Evolutionary conservation across 352 stramenopile species (phyloP).

Genomic region (Phytophthora foliorum): DNA sequence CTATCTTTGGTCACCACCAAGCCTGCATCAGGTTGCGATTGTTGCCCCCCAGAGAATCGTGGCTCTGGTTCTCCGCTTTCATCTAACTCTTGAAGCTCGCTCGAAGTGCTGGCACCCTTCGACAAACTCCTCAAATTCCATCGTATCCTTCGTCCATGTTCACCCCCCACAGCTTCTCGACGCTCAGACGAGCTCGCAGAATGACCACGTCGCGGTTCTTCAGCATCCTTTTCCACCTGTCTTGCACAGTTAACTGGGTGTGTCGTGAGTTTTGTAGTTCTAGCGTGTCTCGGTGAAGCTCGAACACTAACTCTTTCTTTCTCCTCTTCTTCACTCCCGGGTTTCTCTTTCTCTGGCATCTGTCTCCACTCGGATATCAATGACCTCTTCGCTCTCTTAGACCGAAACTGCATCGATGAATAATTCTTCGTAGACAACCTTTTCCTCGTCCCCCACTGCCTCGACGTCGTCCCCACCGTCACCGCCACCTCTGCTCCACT

Average conservation of each 20-base stretch:
- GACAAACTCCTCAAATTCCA: constrained; percentile 18
- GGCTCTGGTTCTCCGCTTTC: neutral
- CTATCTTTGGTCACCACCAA: neutral
- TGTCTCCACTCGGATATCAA: constrained; percentile 7
- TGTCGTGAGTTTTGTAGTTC: neutral
- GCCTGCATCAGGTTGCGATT: neutral
- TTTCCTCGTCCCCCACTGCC: constrained; percentile 35
- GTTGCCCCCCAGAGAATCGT: neutral
- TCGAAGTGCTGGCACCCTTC: neutral
- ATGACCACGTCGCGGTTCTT: constrained; percentile 2
- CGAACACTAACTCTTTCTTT: neutral
- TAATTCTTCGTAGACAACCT: constrained; percentile 23
- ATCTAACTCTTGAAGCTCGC: neutral
- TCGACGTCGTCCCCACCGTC: constrained; percentile 1
- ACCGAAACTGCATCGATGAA: neutral
- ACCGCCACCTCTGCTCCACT: neutral
- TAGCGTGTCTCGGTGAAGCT: neutral
- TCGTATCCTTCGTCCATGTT: neutral
- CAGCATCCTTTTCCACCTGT: constrained; percentile 6
- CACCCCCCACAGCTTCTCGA: neutral
- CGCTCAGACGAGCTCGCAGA: neutral
- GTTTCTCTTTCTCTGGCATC: constrained; percentile 4
- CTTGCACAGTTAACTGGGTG: constrained; percentile 4
- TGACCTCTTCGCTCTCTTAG: constrained; percentile 21
- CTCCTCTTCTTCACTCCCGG: neutral